Conservation (phyloP, 805 yeast genomes). For the Myxozyma mucilagina region DNA sequence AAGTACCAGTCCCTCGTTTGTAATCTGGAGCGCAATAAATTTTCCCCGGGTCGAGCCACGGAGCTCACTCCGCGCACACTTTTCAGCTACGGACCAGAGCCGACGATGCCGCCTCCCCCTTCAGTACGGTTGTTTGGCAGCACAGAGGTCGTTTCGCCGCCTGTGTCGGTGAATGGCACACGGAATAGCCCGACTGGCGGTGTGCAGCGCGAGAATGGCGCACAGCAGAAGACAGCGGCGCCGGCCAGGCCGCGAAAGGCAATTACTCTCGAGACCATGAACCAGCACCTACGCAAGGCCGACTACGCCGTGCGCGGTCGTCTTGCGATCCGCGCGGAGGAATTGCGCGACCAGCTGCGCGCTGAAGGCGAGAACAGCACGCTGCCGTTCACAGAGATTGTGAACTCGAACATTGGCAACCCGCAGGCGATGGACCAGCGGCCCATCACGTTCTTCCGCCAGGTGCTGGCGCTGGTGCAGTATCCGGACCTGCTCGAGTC, state of each 20-base stretch:
- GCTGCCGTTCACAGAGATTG: conserved; percentile 73
- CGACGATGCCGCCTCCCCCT: conserved; percentile 15
- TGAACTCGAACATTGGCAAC: conserved; percentile 93
- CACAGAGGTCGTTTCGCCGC: conserved; percentile 9
- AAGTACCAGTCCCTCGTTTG: background rate
- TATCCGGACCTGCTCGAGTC: conserved; percentile 66
- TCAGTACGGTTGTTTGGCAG: conserved; percentile 6
- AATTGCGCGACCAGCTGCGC: conserved; percentile 53
- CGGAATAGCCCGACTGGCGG: background rate
- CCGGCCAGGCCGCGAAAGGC: conserved; percentile 18
- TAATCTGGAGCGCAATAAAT: background rate
- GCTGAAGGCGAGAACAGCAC: conserved; percentile 56
- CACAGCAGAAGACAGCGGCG: background rate
- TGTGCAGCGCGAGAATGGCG: background rate
- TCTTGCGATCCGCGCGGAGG: conserved; percentile 92
- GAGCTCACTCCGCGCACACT: background rate
- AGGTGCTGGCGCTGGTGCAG: conserved; percentile 81
- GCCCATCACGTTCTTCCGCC: conserved; percentile 94
- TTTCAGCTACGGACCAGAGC: background rate
- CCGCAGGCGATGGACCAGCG: conserved; percentile 96
- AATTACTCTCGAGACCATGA: conserved; percentile 56
- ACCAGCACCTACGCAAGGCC: conserved; percentile 75
- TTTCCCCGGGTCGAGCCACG: conserved; percentile 7
- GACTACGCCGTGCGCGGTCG: conserved; percentile 95
- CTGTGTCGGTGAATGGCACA: background rate